Evolutionary conservation across 2,329 filamentous ascomycete genomes (phyloP).

Genomic region (Harringtonia lauricola): DNA sequence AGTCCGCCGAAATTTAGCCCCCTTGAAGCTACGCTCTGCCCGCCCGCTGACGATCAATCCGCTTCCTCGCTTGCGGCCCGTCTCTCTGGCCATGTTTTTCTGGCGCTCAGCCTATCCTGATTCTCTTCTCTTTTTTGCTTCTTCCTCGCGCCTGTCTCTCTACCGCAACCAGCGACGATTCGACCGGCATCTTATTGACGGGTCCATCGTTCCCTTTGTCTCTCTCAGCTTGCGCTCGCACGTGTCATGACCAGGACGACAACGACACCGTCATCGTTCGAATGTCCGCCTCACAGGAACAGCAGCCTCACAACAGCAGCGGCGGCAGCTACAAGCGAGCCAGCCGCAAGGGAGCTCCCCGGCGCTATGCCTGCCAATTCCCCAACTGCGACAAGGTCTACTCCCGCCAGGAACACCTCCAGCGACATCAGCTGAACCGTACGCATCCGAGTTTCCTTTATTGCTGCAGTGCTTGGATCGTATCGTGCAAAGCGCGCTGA

Average conservation of each 20-base stretch:
- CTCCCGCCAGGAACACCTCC: conserved; percentile 69
- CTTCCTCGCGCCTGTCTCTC: no score
- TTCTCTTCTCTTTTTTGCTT: no score
- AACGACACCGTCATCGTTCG: not conserved
- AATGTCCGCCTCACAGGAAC: conserved; percentile 11
- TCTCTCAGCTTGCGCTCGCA: no score
- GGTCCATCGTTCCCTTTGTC: no score
- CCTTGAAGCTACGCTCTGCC: no score
- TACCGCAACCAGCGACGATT: no score
- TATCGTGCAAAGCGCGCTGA: conserved; percentile 5
- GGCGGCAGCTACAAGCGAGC: conserved; percentile 33
- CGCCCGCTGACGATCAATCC: no score
- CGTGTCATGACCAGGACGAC: not conserved
- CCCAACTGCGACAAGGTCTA: conserved; percentile 70
- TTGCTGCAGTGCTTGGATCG: conserved; percentile 9
- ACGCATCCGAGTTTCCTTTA: conserved; percentile 4
- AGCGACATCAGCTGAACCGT: conserved; percentile 76
- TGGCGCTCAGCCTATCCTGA: no score
- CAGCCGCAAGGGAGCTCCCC: conserved; percentile 37
- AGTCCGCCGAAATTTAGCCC: no score
- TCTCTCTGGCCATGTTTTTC: no score
- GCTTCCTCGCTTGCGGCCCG: no score
- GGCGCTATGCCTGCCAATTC: conserved; percentile 52
- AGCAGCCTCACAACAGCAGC: conserved; percentile 1
- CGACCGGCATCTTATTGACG: no score